Base-by-base conservation (phyloP, 2,329 filamentous ascomycete genomes). In the Exophiala sideris region DNA sequence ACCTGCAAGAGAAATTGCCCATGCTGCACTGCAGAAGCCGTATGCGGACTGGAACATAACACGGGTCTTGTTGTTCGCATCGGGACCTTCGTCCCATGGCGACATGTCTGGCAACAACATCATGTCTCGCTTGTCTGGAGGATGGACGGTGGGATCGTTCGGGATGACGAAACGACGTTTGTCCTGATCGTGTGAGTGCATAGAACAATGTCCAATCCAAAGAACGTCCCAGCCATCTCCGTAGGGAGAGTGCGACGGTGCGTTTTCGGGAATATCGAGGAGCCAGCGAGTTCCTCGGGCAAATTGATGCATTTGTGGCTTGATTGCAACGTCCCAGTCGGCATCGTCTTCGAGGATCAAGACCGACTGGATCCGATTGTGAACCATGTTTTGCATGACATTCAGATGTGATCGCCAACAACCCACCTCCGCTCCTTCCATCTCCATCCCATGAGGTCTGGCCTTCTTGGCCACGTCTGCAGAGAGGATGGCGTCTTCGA, bases 341-440 rank as follows among this genome's bases (percentile, higher is more conserved):
- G 74, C 71, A 50, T 83, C 80, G 60, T 83, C 80, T 60, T 83
- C 80, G 18, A 83, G 62, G 33, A 82, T 77, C 2, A 82, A 66
- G 0, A 76, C 78, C 1, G 75, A 76, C 1, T 69, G 66, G 1
- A 79, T 58, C 33, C 74, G 71, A 10, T 71, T 65, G 11, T 73
- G 66, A 10, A 81, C 69, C 9, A 81, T 66, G 16, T 71, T 61
- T 49, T 54, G 58, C 21, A 72, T 54, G 21, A 67, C 66, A 57
- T 73, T 70, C 62, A 73, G 62, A 48, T 73, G 71, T 8, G 68
- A 68, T 33, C 71, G 67, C 71, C 71, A 73, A 45, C 66, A 58
- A 5, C 56, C 62, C 10, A 48, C 24, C 21, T 24, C 42, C 14
- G 45, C 44, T 3, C 2, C 9, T 10, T 5, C n/a, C 8, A 11